Conservation (phyloP, 1,284 basidiomycete species). For the Trichosporon coremiiforme region DNA sequence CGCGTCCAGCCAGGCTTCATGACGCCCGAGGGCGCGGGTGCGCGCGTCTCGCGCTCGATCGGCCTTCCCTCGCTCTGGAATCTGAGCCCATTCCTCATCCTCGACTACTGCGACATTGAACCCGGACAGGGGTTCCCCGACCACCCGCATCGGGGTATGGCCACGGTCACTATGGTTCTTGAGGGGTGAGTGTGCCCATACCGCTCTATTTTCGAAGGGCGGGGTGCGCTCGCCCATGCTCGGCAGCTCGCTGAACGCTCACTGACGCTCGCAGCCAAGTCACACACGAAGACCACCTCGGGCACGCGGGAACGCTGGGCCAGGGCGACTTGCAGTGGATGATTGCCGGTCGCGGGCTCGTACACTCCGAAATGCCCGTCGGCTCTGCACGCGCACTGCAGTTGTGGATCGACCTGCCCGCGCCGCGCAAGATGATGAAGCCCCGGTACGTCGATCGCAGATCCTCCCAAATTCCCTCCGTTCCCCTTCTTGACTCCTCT, state of each 20-base stretch:
- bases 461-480: slow-evolving; percentile 25
- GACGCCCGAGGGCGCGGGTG: slow-evolving; percentile 9
- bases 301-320: slow-evolving; percentile 75
- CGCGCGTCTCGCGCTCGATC: slow-evolving; percentile 11
- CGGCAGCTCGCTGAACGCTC: no score
- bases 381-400: slow-evolving; percentile 66
- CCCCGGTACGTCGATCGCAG: slow-evolving; percentile 57
- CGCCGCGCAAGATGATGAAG: slow-evolving; percentile 75
- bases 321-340: slow-evolving; percentile 93
- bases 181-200: slow-evolving; percentile 70
- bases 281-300: slow-evolving; percentile 88
- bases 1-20: slow-evolving; percentile 13
- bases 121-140: slow-evolving; percentile 60
- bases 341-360: slow-evolving; percentile 70
- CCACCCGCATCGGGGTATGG: slow-evolving; percentile 87
- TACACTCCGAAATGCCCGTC: slow-evolving; percentile 87
- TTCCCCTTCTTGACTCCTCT: neutral
- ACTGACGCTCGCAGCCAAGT: slow-evolving; percentile 27
- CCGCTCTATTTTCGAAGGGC: no score
- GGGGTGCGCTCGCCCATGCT: no score
- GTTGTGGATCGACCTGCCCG: slow-evolving; percentile 91
- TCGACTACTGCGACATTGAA: slow-evolving; percentile 14
- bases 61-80: slow-evolving; percentile 11
- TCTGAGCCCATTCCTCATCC: slow-evolving; percentile 10
- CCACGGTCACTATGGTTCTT: slow-evolving; percentile 75